Conservation (phyloP, 2,329 filamentous ascomycete species). For the Trichoderma asperellum region DNA sequence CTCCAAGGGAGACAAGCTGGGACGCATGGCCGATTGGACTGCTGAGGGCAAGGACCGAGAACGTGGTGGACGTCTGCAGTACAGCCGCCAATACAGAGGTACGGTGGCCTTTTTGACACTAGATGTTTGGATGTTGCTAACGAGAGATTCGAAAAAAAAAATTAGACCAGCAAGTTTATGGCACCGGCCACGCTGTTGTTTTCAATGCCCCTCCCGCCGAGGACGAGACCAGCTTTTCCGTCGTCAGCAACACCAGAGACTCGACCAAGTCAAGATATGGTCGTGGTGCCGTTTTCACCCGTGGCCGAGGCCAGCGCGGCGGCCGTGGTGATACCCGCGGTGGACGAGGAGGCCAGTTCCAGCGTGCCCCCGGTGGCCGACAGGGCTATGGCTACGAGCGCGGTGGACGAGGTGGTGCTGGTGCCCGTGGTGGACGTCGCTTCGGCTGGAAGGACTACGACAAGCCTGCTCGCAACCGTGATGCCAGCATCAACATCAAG, state of each 20-base stretch:
- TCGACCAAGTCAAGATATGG: constrained; percentile 85
- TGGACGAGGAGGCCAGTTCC: constrained; percentile 63
- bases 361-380: constrained; percentile 72
- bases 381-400: constrained; percentile 68
- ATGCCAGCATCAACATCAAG: constrained; percentile 95
- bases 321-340: constrained; percentile 67
- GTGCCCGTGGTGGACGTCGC: constrained; percentile 76
- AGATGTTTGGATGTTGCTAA: background rate
- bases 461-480: constrained; percentile 94
- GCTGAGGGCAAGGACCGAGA: constrained; percentile 84
- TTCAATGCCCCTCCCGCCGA: constrained; percentile 92
- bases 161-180: constrained; percentile 94
- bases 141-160: background rate
- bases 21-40: constrained; percentile 99
- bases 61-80: constrained; percentile 80
- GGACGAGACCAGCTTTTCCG: constrained; percentile 96
- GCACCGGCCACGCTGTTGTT: constrained; percentile 79
- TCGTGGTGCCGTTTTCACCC: constrained; percentile 87
- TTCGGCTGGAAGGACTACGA: constrained; percentile 99
- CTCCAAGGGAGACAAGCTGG: constrained; percentile 97
- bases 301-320: constrained; percentile 77
- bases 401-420: constrained; percentile 68
- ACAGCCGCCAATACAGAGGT: constrained; percentile 94
- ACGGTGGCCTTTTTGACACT: constrained; percentile 34
- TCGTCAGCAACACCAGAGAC: constrained; percentile 93